phyloP scores from a whole-genome alignment of 1,139 yeast species.

The Zygoascus sp. region DNA sequence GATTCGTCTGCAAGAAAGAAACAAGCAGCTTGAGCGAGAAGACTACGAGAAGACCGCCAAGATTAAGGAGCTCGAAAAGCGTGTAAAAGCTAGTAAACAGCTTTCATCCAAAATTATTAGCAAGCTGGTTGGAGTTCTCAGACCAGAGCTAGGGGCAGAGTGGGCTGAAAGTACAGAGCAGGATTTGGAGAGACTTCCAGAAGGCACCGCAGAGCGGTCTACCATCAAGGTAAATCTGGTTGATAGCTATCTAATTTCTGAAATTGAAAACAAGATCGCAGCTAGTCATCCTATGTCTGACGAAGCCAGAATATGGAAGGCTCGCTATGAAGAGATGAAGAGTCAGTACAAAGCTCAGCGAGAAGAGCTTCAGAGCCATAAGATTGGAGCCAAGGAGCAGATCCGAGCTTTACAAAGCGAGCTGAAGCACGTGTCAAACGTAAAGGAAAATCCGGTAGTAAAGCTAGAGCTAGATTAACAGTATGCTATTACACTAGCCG shows the following conservation, averaged over 20 bases:
- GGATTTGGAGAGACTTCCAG: slow-evolving; percentile 11
- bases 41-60: slow-evolving; percentile 1
- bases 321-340: slow-evolving; percentile 8
- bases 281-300: background rate
- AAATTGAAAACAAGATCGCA: background rate
- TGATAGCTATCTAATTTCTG: slow-evolving; percentile 1
- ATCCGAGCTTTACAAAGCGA: background rate
- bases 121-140: slow-evolving; percentile 4
- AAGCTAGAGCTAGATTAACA: background rate
- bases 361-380: slow-evolving; percentile 5
- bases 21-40: slow-evolving; percentile 8
- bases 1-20: slow-evolving; percentile 8
- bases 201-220: slow-evolving; percentile 8
- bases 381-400: slow-evolving; percentile 4
- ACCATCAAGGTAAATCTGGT: slow-evolving; percentile 5
- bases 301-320: slow-evolving; percentile 12
- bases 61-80: slow-evolving; percentile 7
- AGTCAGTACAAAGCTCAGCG: slow-evolving; percentile 5
- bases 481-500: background rate
- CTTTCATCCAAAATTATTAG: slow-evolving; percentile 3
- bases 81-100: slow-evolving; percentile 8
- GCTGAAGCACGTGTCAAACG: background rate
- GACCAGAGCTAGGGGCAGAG: slow-evolving; percentile 6
- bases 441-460: slow-evolving; percentile 1
- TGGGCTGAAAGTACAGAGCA: slow-evolving; percentile 6